Conservation (phyloP, 2,329 filamentous ascomycete genomes). For the Aspergillus vadensis region DNA sequence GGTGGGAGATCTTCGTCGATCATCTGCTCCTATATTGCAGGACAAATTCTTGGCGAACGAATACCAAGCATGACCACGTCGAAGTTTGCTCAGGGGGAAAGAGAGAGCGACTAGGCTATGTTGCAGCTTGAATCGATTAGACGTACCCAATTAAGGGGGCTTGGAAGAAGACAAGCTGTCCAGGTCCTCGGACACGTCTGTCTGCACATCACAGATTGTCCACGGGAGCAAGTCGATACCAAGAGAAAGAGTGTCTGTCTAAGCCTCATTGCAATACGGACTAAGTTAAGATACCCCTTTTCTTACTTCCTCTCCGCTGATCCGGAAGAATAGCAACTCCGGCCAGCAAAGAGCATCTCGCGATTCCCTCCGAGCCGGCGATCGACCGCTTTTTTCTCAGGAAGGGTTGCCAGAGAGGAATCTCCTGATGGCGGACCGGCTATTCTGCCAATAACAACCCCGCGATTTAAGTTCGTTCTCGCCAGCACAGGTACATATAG, state of each 20-base stretch:
- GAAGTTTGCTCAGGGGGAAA: neutral
- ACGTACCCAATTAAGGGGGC: neutral
- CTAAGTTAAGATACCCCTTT: neutral
- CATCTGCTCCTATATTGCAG: conserved; percentile 20
- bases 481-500: conserved; percentile 8
- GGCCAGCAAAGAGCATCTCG: neutral
- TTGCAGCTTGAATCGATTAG: neutral
- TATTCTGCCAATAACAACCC: neutral
- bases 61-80: conserved; percentile 8
- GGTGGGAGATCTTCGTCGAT: conserved; percentile 26
- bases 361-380: neutral
- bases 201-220: neutral
- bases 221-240: neutral
- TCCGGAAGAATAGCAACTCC: neutral
- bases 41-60: conserved; percentile 18
- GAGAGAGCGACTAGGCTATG: neutral
- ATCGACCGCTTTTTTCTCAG: neutral
- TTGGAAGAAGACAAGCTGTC: neutral
- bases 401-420: neutral
- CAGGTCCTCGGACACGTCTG: neutral
- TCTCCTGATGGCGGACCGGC: neutral
- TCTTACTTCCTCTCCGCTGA: neutral
- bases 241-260: neutral
- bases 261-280: neutral
- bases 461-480: conserved; percentile 3